These are phyloP conservation scores for Pichiaceae sp. DNA, from an alignment of 1,139 yeast species.

Conservation along the genomic window DNA sequence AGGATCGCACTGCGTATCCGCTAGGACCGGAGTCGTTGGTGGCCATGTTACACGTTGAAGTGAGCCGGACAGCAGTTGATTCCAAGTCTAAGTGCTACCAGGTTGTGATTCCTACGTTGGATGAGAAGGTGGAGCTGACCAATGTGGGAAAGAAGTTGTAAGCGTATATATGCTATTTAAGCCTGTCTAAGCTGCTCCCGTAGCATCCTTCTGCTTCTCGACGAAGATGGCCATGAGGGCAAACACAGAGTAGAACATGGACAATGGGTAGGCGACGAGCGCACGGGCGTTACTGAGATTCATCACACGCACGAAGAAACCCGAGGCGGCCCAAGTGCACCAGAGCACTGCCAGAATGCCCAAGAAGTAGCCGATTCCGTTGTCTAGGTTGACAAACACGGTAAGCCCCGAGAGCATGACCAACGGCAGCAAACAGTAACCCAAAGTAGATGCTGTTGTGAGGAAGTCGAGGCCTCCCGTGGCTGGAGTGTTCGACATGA, in stretches of 20 bases:
- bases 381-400: conserved; percentile 62
- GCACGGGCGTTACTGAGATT: conserved; percentile 81
- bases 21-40: conserved; percentile 51
- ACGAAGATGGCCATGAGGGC: conserved; percentile 89
- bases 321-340: conserved; percentile 94
- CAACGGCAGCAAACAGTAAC: conserved; percentile 87
- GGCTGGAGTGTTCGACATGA: conserved; percentile 53
- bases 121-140: conserved; percentile 28
- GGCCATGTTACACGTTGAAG: conserved; percentile 67
- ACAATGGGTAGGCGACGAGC: conserved; percentile 88
- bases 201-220: conserved; percentile 13
- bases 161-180: neutral
- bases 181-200: too few species aligned
- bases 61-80: conserved; percentile 39
- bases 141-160: conserved; percentile 14
- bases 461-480: conserved; percentile 44
- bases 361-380: conserved; percentile 61
- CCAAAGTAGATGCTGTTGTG: conserved; percentile 84
- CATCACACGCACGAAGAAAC: conserved; percentile 81
- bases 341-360: conserved; percentile 72
- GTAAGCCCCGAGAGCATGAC: conserved; percentile 65
- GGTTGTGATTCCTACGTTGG: conserved; percentile 57
- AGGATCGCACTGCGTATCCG: conserved; percentile 35
- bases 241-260: conserved; percentile 87
- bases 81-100: conserved; percentile 61